Percentiles rank a stretch among this genome's conserved stretches.
These are phyloP conservation scores for Pythium insidiosum DNA, from an alignment of 352 stramenopile genomes.

Conservation along the genomic window DNA sequence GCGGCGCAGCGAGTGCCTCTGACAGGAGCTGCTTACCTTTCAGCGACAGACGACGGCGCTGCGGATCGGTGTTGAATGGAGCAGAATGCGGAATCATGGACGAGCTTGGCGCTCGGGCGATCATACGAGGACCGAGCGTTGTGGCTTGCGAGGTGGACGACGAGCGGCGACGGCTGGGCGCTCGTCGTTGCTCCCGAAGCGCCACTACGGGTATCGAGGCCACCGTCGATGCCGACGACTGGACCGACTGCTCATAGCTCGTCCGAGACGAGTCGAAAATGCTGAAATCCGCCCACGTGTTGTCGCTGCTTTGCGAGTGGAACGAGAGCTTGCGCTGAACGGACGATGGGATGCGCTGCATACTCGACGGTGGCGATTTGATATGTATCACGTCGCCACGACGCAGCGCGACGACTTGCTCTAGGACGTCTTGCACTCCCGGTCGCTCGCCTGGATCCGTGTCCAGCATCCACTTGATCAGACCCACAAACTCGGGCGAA, in stretches of 20 bases:
- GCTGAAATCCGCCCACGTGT: not conserved
- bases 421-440: constrained; percentile 37
- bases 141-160: not conserved
- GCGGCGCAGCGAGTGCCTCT: no score
- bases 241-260: no score
- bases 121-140: not conserved
- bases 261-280: not conserved
- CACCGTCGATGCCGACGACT: no score
- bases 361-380: not conserved
- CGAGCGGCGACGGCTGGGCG: not conserved
- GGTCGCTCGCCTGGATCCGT: constrained; percentile 47
- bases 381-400: no score
- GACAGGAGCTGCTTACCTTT: constrained; percentile 15
- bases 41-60: constrained; percentile 15
- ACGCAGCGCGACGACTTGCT: constrained; percentile 6
- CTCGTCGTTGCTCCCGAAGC: no score
- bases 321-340: not conserved
- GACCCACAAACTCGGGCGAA: constrained; percentile 42
- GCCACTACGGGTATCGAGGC: no score
- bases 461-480: constrained; percentile 73
- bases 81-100: no score
- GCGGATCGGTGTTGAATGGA: constrained; percentile 4
- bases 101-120: not conserved
- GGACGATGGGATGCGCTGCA: constrained; percentile 3
- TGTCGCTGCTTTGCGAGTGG: no score